Evolutionary conservation across 2,329 filamentous ascomycete species (phyloP).

Genomic region (Onygenales sp.): DNA sequence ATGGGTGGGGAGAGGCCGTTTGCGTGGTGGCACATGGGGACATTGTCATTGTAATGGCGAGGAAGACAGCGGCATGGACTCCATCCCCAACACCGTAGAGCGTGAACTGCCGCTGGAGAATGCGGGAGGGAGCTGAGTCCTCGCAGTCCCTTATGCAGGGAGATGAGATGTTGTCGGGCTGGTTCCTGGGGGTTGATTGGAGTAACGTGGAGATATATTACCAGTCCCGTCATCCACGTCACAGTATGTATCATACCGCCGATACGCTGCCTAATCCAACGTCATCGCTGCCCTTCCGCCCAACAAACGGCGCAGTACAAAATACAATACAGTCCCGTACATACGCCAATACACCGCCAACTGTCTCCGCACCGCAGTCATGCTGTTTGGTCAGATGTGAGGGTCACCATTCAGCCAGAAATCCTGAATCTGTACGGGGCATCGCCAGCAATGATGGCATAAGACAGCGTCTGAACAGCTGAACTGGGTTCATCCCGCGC

Average conservation of each 20-base stretch:
- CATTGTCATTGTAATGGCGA: too few species aligned
- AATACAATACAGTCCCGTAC: neutral
- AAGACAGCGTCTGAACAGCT: neutral
- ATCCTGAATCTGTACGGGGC: neutral
- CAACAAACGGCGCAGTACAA: neutral
- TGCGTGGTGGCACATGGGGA: neutral
- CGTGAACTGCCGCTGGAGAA: too few species aligned
- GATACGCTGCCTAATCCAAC: too few species aligned
- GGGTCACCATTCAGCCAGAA: neutral
- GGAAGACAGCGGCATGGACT: too few species aligned
- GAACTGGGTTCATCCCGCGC: neutral
- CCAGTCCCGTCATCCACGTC: neutral
- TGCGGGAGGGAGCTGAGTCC: too few species aligned
- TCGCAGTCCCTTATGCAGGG: too few species aligned
- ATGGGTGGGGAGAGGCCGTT: neutral
- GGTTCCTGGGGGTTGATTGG: neutral
- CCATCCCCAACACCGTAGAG: too few species aligned
- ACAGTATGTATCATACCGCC: too few species aligned
- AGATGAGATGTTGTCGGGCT: neutral
- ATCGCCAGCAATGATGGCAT: neutral
- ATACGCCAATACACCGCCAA: neutral
- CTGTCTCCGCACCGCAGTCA: neutral
- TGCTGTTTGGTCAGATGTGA: neutral
- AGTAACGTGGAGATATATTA: slow-evolving; percentile 2
- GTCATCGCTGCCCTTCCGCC: neutral